phyloP scores from a whole-genome alignment of 1,284 basidiomycete species.

The Exobasidium rhododendri region DNA sequence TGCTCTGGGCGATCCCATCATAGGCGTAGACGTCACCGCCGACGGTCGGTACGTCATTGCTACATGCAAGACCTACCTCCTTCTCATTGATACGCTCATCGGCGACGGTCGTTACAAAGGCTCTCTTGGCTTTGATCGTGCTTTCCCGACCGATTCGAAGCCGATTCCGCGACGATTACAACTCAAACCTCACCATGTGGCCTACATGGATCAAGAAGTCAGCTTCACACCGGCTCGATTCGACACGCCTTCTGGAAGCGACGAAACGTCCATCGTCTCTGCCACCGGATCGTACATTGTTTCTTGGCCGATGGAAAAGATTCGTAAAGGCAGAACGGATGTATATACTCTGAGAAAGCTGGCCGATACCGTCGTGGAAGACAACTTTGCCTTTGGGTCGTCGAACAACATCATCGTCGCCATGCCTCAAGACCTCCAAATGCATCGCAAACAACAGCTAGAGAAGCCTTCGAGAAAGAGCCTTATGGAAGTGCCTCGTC shows the following conservation, averaged over 20 bases:
- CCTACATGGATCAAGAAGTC: conserved; percentile 86
- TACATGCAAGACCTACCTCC: conserved; percentile 88
- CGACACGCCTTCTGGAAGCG: conserved; percentile 68
- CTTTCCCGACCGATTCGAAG: conserved; percentile 90
- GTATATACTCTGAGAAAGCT: conserved; percentile 89
- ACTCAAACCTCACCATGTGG: conserved; percentile 85
- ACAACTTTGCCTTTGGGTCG: conserved; percentile 61
- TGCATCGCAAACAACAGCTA: conserved; percentile 87
- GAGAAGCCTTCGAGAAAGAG: conserved; percentile 80
- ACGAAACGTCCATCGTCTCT: conserved; percentile 93
- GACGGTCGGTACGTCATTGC: conserved; percentile 93
- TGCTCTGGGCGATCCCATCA: conserved; percentile 88
- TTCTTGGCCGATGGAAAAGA: conserved; percentile 79
- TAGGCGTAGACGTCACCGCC: conserved; percentile 89
- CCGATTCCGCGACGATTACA: conserved; percentile 86
- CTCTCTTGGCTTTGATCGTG: conserved; percentile 75
- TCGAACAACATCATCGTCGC: conserved; percentile 93
- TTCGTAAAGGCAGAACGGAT: conserved; percentile 84
- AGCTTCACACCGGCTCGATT: conserved; percentile 92
- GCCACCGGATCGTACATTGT: conserved; percentile 92
- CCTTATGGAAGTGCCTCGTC: conserved; percentile 15
- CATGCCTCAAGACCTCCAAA: conserved; percentile 86
- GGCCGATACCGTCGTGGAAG: conserved; percentile 46
- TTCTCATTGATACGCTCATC: conserved; percentile 93
- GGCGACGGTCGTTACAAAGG: conserved; percentile 85